Conservation (phyloP, 2,329 filamentous ascomycete species). For the Aspergillus unguis region DNA sequence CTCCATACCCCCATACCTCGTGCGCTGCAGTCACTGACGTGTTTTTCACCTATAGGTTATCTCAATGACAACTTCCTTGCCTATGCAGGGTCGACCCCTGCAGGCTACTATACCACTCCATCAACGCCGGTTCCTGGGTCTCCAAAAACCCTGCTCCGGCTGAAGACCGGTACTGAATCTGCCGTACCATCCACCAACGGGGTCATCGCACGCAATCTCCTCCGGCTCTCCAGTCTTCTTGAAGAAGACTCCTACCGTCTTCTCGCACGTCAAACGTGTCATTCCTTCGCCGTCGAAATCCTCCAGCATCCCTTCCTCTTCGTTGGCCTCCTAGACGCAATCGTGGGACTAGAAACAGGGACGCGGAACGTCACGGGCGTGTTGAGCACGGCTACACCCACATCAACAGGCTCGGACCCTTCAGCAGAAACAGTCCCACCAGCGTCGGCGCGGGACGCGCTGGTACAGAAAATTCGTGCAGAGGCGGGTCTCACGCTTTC, state of each 20-base stretch:
- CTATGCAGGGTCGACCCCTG: conserved; percentile 37
- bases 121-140: conserved; percentile 59
- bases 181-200: conserved; percentile 88
- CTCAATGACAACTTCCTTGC: conserved; percentile 81
- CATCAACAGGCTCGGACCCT: conserved; percentile 5
- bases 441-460: conserved; percentile 25
- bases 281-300: conserved; percentile 86
- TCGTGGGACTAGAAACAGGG: conserved; percentile 73
- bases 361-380: conserved; percentile 58
- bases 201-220: conserved; percentile 80
- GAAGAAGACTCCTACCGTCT: conserved; percentile 61
- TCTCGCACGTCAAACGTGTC: conserved; percentile 69
- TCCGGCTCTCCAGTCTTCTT: conserved; percentile 70
- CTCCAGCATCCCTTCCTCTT: conserved; percentile 92
- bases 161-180: conserved; percentile 95
- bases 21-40: conserved; percentile 10
- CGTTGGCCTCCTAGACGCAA: conserved; percentile 69
- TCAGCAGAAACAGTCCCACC: conserved; percentile 17
- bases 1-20: not conserved
- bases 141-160: conserved; percentile 63
- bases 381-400: conserved; percentile 39
- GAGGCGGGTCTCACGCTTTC: conserved; percentile 33
- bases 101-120: conserved; percentile 43
- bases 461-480: conserved; percentile 32
- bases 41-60: conserved; percentile 48